phyloP scores from a whole-genome alignment of 1,284 basidiomycete species.

The Fomitopsis pinicola region DNA sequence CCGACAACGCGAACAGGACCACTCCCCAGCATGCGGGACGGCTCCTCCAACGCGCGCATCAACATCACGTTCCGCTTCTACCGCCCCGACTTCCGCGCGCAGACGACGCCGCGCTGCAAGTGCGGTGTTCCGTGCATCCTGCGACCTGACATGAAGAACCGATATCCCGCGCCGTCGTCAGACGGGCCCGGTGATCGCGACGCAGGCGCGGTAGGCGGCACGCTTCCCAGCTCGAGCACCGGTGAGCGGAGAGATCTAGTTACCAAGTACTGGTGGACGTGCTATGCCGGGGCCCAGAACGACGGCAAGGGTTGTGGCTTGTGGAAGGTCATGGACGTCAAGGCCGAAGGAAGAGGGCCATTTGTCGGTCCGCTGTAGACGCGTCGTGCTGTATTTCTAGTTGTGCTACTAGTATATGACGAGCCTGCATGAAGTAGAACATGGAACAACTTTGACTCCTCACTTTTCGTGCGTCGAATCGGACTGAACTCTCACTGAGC shows the following conservation, averaged over 20 bases:
- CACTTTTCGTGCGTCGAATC: too few relatives aligned
- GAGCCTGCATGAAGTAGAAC: too few relatives aligned
- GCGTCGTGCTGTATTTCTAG: too few relatives aligned
- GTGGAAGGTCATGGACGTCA: constrained; percentile 79
- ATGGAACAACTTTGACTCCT: too few relatives aligned
- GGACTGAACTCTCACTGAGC: too few relatives aligned
- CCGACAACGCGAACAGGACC: not conserved
- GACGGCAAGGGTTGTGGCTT: constrained; percentile 82
- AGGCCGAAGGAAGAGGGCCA: constrained; percentile 66
- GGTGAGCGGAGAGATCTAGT: constrained; percentile 33
- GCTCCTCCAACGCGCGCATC: constrained; percentile 66
- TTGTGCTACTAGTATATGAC: too few relatives aligned
- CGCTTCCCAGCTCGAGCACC: not conserved
- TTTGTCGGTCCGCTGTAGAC: constrained; percentile 25
- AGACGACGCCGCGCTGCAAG: constrained; percentile 67
- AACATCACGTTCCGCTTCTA: constrained; percentile 91
- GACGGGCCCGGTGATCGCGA: not conserved
- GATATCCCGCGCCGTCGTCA: constrained; percentile 22
- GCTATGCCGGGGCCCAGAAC: constrained; percentile 78
- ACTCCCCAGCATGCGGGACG: not conserved
- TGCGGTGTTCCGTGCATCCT: constrained; percentile 78
- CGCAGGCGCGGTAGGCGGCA: not conserved
- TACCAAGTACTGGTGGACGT: constrained; percentile 83
- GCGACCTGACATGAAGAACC: constrained; percentile 76
- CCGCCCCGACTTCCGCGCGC: constrained; percentile 78